Conservation (phyloP, 2,329 filamentous ascomycete genomes). For the Apiospora marii region DNA sequence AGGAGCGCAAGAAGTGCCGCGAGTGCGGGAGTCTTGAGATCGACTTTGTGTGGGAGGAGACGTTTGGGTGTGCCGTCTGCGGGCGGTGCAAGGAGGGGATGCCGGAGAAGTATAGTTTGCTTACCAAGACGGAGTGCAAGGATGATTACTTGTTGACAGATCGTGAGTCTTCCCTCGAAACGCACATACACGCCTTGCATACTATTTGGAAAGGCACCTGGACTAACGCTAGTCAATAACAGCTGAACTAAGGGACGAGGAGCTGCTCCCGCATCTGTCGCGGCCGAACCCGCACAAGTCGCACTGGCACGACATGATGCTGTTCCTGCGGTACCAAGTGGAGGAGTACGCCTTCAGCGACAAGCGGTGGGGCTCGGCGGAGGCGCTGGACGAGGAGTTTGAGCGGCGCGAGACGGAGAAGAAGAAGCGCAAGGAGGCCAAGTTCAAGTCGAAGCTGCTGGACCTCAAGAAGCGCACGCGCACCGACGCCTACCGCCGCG, state of each 20-base stretch:
- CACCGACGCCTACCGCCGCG: constrained; percentile 86
- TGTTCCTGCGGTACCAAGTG: constrained; percentile 92
- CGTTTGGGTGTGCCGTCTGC: constrained; percentile 80
- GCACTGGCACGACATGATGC: constrained; percentile 98
- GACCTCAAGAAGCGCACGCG: constrained; percentile 94
- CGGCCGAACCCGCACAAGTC: constrained; percentile 94
- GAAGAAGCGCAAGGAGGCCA: constrained; percentile 86
- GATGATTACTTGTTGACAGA: constrained; percentile 97
- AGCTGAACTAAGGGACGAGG: constrained; percentile 90
- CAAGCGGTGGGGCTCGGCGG: constrained; percentile 89
- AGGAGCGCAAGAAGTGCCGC: constrained; percentile 75
- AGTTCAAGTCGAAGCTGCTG: constrained; percentile 87
- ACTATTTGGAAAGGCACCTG: background rate
- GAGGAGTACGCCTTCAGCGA: constrained; percentile 86
- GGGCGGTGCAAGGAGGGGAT: constrained; percentile 84
- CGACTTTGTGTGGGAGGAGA: constrained; percentile 93
- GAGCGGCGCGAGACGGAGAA: constrained; percentile 79
- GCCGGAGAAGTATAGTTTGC: constrained; percentile 91
- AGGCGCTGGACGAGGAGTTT: constrained; percentile 88
- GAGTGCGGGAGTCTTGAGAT: constrained; percentile 89
- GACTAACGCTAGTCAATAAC: constrained; percentile 14
- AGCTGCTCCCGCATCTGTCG: constrained; percentile 85
- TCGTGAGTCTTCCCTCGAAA: constrained; percentile 58
- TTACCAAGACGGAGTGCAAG: constrained; percentile 96
- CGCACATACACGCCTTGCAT: no score